Base-by-base conservation (phyloP, 768 basidiomycete species). In the Infundibulicybe gibba region DNA sequence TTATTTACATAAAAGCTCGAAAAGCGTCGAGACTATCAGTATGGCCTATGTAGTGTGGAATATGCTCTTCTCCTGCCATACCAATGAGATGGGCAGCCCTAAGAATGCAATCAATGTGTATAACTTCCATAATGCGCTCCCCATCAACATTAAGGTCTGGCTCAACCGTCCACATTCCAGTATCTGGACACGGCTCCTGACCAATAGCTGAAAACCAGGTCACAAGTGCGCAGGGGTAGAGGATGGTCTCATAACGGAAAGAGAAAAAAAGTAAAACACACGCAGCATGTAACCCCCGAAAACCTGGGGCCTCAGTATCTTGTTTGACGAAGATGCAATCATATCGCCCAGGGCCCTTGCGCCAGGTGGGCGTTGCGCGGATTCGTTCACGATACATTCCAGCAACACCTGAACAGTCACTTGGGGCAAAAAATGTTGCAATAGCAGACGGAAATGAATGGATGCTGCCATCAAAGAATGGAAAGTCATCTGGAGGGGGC, bases 11-110 rank as follows among this genome's bases (percentile, higher is more conserved):
- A n/a, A n/a, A n/a, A n/a, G n/a, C n/a, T n/a, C n/a, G n/a, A n/a
- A n/a, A n/a, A n/a, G n/a, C n/a, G n/a, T n/a, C n/a, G n/a, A n/a
- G n/a, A n/a, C n/a, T n/a, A n/a, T n/a, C n/a, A n/a, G n/a, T n/a
- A n/a, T n/a, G n/a, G n/a, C n/a, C n/a, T n/a, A n/a, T n/a, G n/a
- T n/a, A n/a, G n/a, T n/a, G n/a, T n/a, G n/a, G n/a, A n/a, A n/a
- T n/a, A n/a, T n/a, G n/a, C n/a, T n/a, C n/a, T n/a, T n/a, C n/a
- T n/a, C n/a, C n/a, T n/a, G n/a, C n/a, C n/a, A n/a, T n/a, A n/a
- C n/a, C 58, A 25, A 66, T 54, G 1, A 69, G 44, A 55, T 69
- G 64, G 19, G 56, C 62, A 45, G 52, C 53, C 14, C 59, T 52
- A 11, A 64, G 43, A 25, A 69, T 59, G 5, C 57, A 41, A 12